Percentiles rank a stretch among this genome's conserved stretches.
Evolutionary conservation across 192 early-diverging fungal genomes (phyloP).

Genomic region (Rhizoclosmatium sp.): DNA sequence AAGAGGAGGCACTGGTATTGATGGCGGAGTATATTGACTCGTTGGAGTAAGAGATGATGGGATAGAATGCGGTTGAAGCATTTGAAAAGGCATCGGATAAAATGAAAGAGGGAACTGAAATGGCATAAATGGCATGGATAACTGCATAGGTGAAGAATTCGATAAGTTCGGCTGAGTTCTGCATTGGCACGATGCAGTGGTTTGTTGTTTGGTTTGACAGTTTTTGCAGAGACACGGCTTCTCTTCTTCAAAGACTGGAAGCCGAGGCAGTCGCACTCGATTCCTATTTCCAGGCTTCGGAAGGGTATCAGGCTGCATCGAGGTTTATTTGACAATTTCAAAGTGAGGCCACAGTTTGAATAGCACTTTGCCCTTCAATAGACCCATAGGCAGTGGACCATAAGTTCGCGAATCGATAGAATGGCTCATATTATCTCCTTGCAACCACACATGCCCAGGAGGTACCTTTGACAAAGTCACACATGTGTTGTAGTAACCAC

Average conservation of each 20-base stretch:
- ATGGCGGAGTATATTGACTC: background rate
- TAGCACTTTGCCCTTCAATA: conserved; percentile 81
- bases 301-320: background rate
- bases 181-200: background rate
- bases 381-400: conserved; percentile 84
- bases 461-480: conserved; percentile 66
- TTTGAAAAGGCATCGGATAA: background rate
- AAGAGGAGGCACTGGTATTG: background rate
- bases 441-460: conserved; percentile 87
- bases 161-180: background rate
- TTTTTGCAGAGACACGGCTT: background rate
- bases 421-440: conserved; percentile 89
- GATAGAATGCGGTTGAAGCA: background rate
- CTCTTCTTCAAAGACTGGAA: background rate
- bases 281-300: background rate
- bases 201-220: background rate
- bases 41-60: background rate
- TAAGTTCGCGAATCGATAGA: conserved; percentile 91
- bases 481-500: background rate
- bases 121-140: background rate
- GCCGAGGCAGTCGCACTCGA: background rate
- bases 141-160: background rate
- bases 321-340: background rate
- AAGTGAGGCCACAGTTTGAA: conserved; percentile 51
- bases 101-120: background rate